These are phyloP conservation scores for Haplosporangium gracile DNA, from an alignment of 192 early-diverging fungal genomes.

Conservation along the genomic window DNA sequence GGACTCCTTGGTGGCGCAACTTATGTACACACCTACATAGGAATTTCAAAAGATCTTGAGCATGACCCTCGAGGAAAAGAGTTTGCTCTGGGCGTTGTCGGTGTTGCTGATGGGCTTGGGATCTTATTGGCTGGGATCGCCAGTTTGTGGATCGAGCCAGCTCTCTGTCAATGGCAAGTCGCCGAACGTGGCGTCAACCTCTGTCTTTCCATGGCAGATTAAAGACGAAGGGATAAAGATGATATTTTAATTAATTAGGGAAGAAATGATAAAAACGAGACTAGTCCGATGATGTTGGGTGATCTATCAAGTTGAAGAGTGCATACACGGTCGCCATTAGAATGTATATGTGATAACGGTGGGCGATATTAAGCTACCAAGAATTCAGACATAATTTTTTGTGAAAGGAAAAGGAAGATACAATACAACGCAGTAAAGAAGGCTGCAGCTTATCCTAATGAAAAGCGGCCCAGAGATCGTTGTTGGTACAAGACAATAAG, in stretches of 20 bases:
- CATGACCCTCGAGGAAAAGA: constrained; percentile 54
- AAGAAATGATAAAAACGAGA: background rate
- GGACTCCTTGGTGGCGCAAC: constrained; percentile 58
- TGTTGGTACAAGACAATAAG: no score
- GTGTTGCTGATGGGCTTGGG: constrained; percentile 57
- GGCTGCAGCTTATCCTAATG: no score
- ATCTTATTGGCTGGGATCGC: constrained; percentile 54
- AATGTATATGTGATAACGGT: background rate
- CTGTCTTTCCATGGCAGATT: constrained; percentile 45
- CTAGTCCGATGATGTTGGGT: constrained; percentile 37
- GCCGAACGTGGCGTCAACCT: constrained; percentile 37
- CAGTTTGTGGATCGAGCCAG: constrained; percentile 57
- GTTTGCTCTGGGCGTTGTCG: constrained; percentile 57
- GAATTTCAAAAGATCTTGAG: constrained; percentile 46
- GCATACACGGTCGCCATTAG: background rate
- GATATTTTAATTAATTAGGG: background rate
- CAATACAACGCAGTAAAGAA: no score
- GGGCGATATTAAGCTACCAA: no score
- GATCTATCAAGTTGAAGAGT: constrained; percentile 16
- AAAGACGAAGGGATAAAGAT: background rate
- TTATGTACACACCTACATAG: constrained; percentile 59
- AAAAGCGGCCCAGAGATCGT: no score
- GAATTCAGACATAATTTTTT: no score
- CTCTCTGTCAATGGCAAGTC: constrained; percentile 45
- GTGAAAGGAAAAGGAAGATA: no score